A percentile compares a stretch with the other conserved stretches of the same genome.
Conservation (phyloP, 495 filamentous ascomycete genomes). For the Acidomyces sp. region DNA sequence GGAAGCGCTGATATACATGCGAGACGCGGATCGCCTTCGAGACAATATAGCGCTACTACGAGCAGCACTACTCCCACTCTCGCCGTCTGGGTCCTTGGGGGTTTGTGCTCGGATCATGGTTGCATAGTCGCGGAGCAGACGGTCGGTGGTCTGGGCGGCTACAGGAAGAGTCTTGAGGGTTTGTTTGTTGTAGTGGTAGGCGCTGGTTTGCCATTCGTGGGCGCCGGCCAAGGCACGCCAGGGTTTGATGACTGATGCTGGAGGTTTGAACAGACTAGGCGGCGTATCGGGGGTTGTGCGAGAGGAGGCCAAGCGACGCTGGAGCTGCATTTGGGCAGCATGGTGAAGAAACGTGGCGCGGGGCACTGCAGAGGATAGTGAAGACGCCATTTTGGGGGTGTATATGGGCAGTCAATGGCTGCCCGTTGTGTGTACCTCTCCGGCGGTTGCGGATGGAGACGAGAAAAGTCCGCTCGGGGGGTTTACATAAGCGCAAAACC, state of each 20-base stretch:
- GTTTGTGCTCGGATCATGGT: conserved; percentile 4
- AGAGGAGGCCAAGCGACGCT: conserved; percentile 1
- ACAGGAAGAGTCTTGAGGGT: conserved; percentile 10
- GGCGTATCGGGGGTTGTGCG: neutral
- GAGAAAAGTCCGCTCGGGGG: too few relatives aligned
- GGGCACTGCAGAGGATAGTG: neutral
- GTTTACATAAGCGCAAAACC: too few relatives aligned
- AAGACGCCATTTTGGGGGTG: conserved; percentile 2
- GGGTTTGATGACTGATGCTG: conserved; percentile 10
- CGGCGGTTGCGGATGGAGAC: too few relatives aligned
- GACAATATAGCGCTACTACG: conserved; percentile 3
- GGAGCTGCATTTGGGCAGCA: neutral
- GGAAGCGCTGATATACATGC: conserved; percentile 5
- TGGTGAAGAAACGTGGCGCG: conserved; percentile 3
- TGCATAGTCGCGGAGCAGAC: conserved; percentile 10
- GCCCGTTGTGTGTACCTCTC: too few relatives aligned
- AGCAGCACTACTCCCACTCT: neutral
- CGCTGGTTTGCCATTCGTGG: conserved; percentile 20
- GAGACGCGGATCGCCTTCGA: conserved; percentile 3
- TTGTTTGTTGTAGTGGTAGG: conserved; percentile 18
- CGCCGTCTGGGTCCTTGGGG: too few relatives aligned
- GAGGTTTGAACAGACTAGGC: conserved; percentile 12
- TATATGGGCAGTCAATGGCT: too few relatives aligned
- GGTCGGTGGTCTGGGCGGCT: conserved; percentile 10
- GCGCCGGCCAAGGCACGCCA: conserved; percentile 14